Evolutionary conservation across 1,284 basidiomycete genomes (phyloP).

Genomic region (Peniophora sp.): DNA sequence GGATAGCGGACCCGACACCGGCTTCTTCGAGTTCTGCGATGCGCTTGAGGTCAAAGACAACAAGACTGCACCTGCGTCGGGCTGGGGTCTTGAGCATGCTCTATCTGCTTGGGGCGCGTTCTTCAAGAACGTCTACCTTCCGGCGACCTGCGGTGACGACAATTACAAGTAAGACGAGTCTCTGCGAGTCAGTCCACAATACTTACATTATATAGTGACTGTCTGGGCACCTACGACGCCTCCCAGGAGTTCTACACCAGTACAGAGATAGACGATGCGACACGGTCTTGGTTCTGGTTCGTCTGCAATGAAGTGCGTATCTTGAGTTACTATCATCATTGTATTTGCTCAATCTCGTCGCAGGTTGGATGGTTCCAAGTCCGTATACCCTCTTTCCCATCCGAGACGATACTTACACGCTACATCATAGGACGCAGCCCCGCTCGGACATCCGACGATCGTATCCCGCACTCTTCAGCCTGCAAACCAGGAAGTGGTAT

Average conservation of each 20-base stretch:
- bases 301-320: slow-evolving; percentile 26
- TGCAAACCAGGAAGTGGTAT: slow-evolving; percentile 43
- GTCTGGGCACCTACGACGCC: slow-evolving; percentile 34
- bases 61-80: slow-evolving; percentile 38
- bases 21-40: slow-evolving; percentile 65
- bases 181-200: slow-evolving; percentile 35
- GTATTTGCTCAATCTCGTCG: too few species aligned
- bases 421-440: slow-evolving; percentile 57
- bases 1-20: slow-evolving; percentile 25
- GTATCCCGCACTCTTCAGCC: slow-evolving; percentile 56
- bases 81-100: slow-evolving; percentile 61
- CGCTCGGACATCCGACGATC: slow-evolving; percentile 37
- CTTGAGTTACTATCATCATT: too few species aligned
- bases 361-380: slow-evolving; percentile 40
- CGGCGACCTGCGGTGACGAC: slow-evolving; percentile 33
- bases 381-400: too few species aligned
- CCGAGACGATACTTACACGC: slow-evolving; percentile 22
- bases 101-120: slow-evolving; percentile 53
- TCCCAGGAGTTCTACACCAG: slow-evolving; percentile 41
- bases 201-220: background rate
- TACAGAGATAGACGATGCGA: slow-evolving; percentile 41
- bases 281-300: slow-evolving; percentile 56
- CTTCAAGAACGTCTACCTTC: slow-evolving; percentile 40
- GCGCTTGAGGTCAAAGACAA: slow-evolving; percentile 60
- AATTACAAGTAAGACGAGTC: slow-evolving; percentile 63